Percentiles rank a stretch among this genome's conserved stretches.
Conservation (phyloP, 225 moss, liverwort and hornwort genomes). For the Antitrichia curtipendula region DNA sequence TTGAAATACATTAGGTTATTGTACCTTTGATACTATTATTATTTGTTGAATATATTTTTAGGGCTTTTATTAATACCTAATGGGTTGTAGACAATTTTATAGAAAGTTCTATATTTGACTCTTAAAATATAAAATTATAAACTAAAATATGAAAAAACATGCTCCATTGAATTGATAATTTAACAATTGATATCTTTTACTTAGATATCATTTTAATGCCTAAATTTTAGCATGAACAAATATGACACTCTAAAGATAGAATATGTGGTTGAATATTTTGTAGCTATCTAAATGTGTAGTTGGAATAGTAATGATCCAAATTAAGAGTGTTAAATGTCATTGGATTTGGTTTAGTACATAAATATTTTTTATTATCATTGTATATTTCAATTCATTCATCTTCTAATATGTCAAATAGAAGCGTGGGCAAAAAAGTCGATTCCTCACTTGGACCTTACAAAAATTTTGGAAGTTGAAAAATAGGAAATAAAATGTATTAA, state of each 20-base stretch:
- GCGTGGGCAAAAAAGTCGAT: no score
- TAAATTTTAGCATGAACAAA: background rate
- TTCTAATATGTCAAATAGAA: background rate
- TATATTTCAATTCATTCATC: background rate
- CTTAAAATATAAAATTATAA: background rate
- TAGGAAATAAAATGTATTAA: no score
- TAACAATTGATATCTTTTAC: background rate
- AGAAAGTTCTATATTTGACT: background rate
- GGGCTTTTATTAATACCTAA: background rate
- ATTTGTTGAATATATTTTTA: no score
- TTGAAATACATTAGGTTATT: background rate
- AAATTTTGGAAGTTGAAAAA: no score
- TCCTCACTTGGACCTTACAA: no score
- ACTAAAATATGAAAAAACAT: fast-evolving
- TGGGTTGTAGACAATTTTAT: fast-evolving
- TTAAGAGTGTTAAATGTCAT: background rate
- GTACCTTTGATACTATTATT: background rate
- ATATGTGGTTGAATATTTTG: background rate
- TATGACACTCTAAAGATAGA: background rate
- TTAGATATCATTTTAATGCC: background rate
- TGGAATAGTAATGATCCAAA: background rate
- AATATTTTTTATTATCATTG: background rate
- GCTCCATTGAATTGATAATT: background rate
- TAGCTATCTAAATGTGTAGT: fast-evolving
- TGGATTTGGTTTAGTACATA: background rate